phyloP scores from a whole-genome alignment of 2,329 filamentous ascomycete genomes.

The Cercospora zeae-maydis region DNA sequence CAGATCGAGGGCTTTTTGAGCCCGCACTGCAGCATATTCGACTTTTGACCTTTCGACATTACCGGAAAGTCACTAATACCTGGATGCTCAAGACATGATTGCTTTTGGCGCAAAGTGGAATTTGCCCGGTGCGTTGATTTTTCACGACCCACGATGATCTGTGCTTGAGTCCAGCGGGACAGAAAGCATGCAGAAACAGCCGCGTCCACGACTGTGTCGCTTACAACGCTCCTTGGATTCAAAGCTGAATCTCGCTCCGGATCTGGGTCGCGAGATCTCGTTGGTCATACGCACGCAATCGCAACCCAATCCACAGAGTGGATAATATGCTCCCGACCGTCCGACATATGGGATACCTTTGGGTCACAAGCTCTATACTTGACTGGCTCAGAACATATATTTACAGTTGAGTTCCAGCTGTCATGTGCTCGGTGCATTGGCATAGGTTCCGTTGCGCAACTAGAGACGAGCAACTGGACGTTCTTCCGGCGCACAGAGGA shows the following conservation, averaged over 20 bases:
- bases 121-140: neutral
- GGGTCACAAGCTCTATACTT: neutral
- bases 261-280: neutral
- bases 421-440: neutral
- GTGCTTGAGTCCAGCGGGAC: neutral
- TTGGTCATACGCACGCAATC: neutral
- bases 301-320: neutral
- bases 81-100: neutral
- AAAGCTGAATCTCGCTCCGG: neutral
- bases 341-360: neutral
- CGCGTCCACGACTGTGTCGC: neutral
- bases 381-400: neutral
- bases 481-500: neutral
- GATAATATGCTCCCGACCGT: neutral
- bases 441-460: neutral
- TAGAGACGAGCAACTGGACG: neutral
- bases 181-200: neutral
- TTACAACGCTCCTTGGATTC: neutral
- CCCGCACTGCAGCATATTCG: neutral
- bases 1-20: slow-evolving; percentile 3
- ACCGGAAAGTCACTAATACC: no score
- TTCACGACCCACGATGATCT: neutral
- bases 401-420: neutral
- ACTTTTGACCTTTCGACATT: neutral
- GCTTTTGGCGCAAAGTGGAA: neutral